A percentile compares a stretch with the other conserved stretches of the same genome.
phyloP scores from a whole-genome alignment of 345 rosid genomes.

The Eutrema japonicum region DNA sequence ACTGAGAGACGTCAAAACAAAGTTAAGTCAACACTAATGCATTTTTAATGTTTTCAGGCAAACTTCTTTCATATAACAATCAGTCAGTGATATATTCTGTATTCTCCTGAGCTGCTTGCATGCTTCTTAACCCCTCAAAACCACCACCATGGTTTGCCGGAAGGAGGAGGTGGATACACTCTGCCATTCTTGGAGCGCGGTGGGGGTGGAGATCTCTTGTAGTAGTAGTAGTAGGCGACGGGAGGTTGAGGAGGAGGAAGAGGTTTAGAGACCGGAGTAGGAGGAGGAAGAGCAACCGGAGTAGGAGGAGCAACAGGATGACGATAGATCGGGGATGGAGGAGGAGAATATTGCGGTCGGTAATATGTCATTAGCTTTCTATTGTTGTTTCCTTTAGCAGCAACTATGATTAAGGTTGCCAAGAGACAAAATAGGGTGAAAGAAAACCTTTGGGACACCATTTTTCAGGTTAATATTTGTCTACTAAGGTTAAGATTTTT shows the following conservation, averaged over 20 bases:
- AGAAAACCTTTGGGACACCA: constrained; percentile 27
- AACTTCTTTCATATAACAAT: constrained; percentile 15
- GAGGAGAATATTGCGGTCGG: constrained; percentile 21
- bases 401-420: constrained; percentile 24
- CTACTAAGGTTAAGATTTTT: constrained; percentile 2
- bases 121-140: not conserved
- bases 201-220: constrained; percentile 37
- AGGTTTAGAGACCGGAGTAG: constrained; percentile 16
- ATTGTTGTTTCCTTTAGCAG: constrained; percentile 31
- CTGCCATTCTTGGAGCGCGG: not conserved
- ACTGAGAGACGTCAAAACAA: constrained; percentile 3
- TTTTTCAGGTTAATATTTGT: constrained; percentile 22
- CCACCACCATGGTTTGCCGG: constrained; percentile 30
- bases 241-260: constrained; percentile 31
- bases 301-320: constrained; percentile 31
- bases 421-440: constrained; percentile 12
- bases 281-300: constrained; percentile 15
- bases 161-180: constrained; percentile 25
- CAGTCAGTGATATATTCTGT: not conserved
- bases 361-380: constrained; percentile 34
- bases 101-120: not conserved
- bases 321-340: constrained; percentile 27
- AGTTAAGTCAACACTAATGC: constrained; percentile 5
- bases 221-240: constrained; percentile 18
- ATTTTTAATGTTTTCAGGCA: not conserved